Base-by-base conservation (phyloP, 1,139 yeast species). In the Saccharomycopsis hybrid region DNA sequence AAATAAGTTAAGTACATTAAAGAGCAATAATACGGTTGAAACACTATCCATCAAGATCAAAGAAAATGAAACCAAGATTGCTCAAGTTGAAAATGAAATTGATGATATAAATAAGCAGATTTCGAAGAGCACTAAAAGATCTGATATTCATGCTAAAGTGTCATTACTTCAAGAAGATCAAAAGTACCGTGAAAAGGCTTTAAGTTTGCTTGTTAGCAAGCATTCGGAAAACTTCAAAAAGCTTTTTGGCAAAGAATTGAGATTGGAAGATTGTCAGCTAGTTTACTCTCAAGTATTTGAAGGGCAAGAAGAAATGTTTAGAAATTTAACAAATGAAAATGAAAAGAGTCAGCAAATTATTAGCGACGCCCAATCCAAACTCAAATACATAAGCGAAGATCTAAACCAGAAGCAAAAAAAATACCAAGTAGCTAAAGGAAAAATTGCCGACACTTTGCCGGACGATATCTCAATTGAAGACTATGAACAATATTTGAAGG, bases 101-200 rank as follows among this genome's bases (percentile, higher is more conserved):
- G 94, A 85, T 9, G 71, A 70, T 0, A 58, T 81, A 27, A 76
- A 77, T 51, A 71, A 71, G 25, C 73, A 76, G 41, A 69, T 85
- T 5, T 64, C 76, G 4, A 63, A 68, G 18, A 73, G 77, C 13
- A 81, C 77, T 56, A 74, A 74, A 55, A 84, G 80, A 59, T 72
- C 85, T 1, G 92, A 81, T 48, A 59, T 74, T 2, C 67, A 76
- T 53, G 80, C 85, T 0, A 77, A 74, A 56, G 59, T 77, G 1
- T 67, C 72, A 0, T 61, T 78, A 39, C 59, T 81, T 13, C 61
- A 61, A 24, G 76, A 72, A 42, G 70, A 72, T 45, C 58, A 63
- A 7, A 54, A 55, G 4, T 58, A 62, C 36, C 67, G 66, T 49
- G 60, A 59, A 38, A 57, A 59, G 2, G 66, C 68, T 1, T 55